Evolutionary conservation across 139 green algal genomes (phyloP), one percentile per base, ranked within the genome.

Genomic region (Chlamydomonas asymmetrica): DNA sequence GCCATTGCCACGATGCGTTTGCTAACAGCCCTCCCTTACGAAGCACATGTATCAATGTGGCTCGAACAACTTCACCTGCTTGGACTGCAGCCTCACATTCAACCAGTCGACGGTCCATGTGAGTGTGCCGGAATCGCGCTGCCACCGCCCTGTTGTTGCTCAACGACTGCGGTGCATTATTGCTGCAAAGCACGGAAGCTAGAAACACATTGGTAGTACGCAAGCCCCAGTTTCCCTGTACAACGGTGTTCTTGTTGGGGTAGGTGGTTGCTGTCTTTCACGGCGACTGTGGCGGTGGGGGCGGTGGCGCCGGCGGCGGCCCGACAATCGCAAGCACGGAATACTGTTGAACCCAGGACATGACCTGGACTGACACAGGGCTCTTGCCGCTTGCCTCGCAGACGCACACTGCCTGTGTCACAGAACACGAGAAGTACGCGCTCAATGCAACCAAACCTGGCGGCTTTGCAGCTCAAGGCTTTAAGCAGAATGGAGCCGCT

Each of bases 341-440:
- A 40, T 32, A 18, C 35, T 48, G n/a, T n/a, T n/a, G n/a, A n/a
- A n/a, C n/a, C n/a, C n/a, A n/a, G n/a, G n/a, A n/a, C n/a, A n/a
- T n/a, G n/a, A 27, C 48, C 20, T 56, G 16, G 16, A 16, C 16
- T 16, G 48, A 56, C 20, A 20, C 48, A 56, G 20, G 20, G 48
- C 16, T 56, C 16, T 56, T 56, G n/a, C n/a, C n/a, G n/a, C n/a
- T 52, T 25, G 9, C 37, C 16, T 39, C 45, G 65, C 81, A 94
- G 84, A 39, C 49, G 31, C 94, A 98, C 83, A 92, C 71, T 20
- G 75, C 40, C 0, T 98, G 94, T 70, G 94, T 98, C 2, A 96
- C 91, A 0, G 94, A 98, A 79, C 89, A 96, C 43, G 87, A 98
- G n/a, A 98, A 98, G 84, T 98, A 98, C 66, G 91, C 91, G 0